A percentile compares a stretch with the other conserved stretches of the same genome.
phyloP scores from a whole-genome alignment of 768 basidiomycete species.

The Cystofilobasidium capitatum region DNA sequence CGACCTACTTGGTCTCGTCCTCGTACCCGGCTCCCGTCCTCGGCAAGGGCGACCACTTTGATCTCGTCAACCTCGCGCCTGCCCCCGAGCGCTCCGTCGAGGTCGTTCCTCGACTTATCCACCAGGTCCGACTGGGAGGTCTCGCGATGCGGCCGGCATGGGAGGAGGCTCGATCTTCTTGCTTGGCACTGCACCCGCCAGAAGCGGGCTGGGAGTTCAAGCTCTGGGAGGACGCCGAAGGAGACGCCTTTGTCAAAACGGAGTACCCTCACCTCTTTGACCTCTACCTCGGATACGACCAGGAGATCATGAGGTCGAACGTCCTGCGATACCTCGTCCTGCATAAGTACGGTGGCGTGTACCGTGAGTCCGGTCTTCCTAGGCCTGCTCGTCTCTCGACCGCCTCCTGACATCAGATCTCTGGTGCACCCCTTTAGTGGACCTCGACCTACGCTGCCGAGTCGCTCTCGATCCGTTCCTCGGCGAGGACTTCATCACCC shows the following conservation, averaged over 20 bases:
- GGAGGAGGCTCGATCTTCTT: not conserved
- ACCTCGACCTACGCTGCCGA: constrained; percentile 15
- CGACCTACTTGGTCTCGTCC: not conserved
- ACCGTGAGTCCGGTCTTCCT: not conserved
- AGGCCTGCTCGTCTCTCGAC: not conserved
- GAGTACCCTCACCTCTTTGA: not conserved
- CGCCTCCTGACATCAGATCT: not conserved
- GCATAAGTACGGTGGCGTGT: constrained; percentile 5
- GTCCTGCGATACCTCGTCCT: constrained; percentile 14
- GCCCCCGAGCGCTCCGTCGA: not conserved
- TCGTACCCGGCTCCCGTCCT: not conserved
- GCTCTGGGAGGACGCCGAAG: constrained; percentile 5
- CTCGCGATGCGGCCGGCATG: constrained; percentile 4
- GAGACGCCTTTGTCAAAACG: not conserved
- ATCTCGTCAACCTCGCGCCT: constrained; percentile 1
- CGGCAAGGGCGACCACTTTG: not conserved
- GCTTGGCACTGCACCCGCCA: not conserved
- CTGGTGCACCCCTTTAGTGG: not conserved
- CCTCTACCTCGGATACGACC: not conserved
- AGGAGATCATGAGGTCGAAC: constrained; percentile 11
- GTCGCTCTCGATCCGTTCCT: constrained; percentile 1
- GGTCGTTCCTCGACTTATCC: constrained; percentile 9
- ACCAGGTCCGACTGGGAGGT: constrained; percentile 7
- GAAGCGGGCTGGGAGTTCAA: not conserved
- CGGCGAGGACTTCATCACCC: constrained; percentile 7